phyloP scores from a whole-genome alignment of 2,329 filamentous ascomycete genomes.

The Cladosporium colombiae region DNA sequence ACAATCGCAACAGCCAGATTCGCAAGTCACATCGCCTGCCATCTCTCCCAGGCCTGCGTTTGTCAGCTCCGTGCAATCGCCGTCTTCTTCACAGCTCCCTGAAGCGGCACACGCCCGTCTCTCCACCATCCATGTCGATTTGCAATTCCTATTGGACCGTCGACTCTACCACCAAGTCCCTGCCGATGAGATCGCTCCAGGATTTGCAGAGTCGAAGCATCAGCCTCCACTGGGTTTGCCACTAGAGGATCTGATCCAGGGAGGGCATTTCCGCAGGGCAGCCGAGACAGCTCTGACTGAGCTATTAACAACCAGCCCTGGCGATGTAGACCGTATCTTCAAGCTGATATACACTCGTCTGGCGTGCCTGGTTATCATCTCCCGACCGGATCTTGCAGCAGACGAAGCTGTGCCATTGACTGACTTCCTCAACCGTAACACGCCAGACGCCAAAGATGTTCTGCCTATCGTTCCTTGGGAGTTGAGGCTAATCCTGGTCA shows the following conservation, averaged over 20 bases:
- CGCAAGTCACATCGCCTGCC: constrained; percentile 30
- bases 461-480: constrained; percentile 80
- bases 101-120: constrained; percentile 24
- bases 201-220: constrained; percentile 70
- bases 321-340: constrained; percentile 69
- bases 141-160: constrained; percentile 76
- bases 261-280: constrained; percentile 73
- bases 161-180: constrained; percentile 82
- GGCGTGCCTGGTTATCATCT: constrained; percentile 77
- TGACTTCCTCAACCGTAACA: constrained; percentile 48
- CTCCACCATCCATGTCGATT: constrained; percentile 59
- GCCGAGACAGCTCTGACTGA: constrained; percentile 44
- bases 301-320: constrained; percentile 49
- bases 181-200: constrained; percentile 57
- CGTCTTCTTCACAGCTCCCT: constrained; percentile 17
- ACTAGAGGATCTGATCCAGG: constrained; percentile 66
- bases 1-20: constrained; percentile 21
- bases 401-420: constrained; percentile 65
- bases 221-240: constrained; percentile 65
- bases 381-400: constrained; percentile 58
- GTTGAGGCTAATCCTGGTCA: constrained; percentile 77
- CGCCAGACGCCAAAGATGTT: constrained; percentile 56
- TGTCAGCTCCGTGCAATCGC: constrained; percentile 17
- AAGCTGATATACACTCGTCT: constrained; percentile 77
- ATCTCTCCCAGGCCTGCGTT: constrained; percentile 16